These are phyloP conservation scores for Pseudocercospora musae DNA, from an alignment of 2,329 filamentous ascomycete species.

Conservation along the genomic window DNA sequence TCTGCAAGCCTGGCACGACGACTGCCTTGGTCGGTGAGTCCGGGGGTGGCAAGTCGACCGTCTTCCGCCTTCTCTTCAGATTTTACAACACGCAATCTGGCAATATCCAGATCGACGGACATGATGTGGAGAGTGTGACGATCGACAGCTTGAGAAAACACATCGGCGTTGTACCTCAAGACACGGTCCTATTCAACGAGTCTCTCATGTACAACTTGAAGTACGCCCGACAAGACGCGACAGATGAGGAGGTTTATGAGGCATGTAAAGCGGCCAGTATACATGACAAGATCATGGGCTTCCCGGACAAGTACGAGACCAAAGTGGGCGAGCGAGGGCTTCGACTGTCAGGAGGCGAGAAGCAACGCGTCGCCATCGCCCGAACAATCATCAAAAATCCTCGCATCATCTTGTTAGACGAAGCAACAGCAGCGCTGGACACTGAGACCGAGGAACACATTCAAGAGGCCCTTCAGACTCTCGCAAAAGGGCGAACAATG, in stretches of 20 bases:
- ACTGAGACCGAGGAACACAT: conserved; percentile 92
- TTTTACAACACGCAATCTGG: conserved; percentile 88
- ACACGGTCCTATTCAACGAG: conserved; percentile 93
- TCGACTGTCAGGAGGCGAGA: conserved; percentile 83
- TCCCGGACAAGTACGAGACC: conserved; percentile 83
- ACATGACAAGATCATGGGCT: conserved; percentile 84
- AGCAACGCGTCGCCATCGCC: conserved; percentile 89
- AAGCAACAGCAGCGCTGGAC: conserved; percentile 87
- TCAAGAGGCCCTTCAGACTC: conserved; percentile 75
- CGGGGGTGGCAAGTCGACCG: conserved; percentile 92
- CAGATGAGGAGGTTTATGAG: conserved; percentile 75
- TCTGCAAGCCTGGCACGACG: conserved; percentile 83
- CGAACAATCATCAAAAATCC: conserved; percentile 90
- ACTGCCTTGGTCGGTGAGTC: conserved; percentile 96
- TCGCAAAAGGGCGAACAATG: conserved; percentile 83
- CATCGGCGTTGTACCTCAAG: conserved; percentile 95
- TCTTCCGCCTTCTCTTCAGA: conserved; percentile 92
- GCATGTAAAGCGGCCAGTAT: conserved; percentile 86
- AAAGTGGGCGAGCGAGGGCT: conserved; percentile 89
- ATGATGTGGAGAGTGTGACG: conserved; percentile 73
- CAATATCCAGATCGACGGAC: conserved; percentile 77
- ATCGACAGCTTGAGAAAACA: conserved; percentile 89
- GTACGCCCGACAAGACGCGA: conserved; percentile 78
- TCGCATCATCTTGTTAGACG: conserved; percentile 86
- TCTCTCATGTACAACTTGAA: conserved; percentile 91